Conservation (phyloP, 768 basidiomycete species). For the Trametes villosa region DNA sequence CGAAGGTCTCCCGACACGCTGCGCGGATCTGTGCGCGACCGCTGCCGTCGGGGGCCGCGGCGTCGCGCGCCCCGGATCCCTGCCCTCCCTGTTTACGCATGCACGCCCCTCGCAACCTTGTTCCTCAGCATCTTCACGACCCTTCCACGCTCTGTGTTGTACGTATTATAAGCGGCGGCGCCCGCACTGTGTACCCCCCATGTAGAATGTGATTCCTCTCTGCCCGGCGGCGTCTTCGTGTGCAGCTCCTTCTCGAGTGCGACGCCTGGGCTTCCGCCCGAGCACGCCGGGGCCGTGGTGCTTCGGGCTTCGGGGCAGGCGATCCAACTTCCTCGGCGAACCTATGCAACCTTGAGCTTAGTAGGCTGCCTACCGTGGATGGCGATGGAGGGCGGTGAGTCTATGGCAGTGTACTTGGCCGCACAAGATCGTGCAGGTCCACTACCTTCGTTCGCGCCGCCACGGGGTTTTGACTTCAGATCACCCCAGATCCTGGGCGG, state of each 20-base stretch:
- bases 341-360: too few species aligned
- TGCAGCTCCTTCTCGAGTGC: background rate
- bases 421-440: too few species aligned
- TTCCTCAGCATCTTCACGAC: background rate
- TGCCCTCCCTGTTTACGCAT: background rate
- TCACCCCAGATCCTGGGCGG: background rate
- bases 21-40: background rate
- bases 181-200: slow-evolving; percentile 3
- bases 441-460: background rate
- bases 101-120: background rate
- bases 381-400: too few species aligned
- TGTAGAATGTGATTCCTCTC: background rate
- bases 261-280: background rate
- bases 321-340: too few species aligned
- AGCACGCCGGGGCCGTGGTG: background rate
- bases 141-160: background rate
- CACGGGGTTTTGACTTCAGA: background rate
- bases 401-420: too few species aligned
- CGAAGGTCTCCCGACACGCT: background rate
- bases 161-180: slow-evolving; percentile 5
- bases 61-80: too few species aligned
- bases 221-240: background rate
- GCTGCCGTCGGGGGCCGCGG: background rate
- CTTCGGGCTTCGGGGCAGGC: background rate
- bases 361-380: too few species aligned